A percentile compares a stretch with the other conserved stretches of the same genome.
These are phyloP conservation scores for Psilocybe mexicana DNA, from an alignment of 1,284 basidiomycete genomes.

Conservation along the genomic window DNA sequence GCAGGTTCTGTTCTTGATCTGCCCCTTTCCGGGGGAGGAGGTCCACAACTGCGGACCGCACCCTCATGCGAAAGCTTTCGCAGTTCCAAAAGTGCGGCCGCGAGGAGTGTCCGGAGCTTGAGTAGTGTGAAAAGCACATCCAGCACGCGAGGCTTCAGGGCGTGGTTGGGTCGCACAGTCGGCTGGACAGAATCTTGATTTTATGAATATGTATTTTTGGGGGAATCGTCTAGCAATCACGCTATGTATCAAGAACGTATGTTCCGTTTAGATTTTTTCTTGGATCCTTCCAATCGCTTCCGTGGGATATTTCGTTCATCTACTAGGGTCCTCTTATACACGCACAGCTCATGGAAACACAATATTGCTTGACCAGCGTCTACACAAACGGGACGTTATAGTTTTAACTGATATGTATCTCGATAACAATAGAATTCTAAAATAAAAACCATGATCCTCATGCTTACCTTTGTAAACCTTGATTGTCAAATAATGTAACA, in stretches of 20 bases:
- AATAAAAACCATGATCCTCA: too few relatives aligned
- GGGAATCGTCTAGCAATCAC: neutral
- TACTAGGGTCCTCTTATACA: neutral
- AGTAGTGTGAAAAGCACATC: conserved; percentile 44
- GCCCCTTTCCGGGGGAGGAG: conserved; percentile 10
- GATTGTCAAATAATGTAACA: too few relatives aligned
- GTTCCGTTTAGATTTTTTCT: conserved; percentile 2
- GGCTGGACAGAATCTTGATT: conserved; percentile 22
- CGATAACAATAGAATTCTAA: too few relatives aligned
- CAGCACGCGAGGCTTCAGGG: conserved; percentile 38
- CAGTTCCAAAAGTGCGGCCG: conserved; percentile 37
- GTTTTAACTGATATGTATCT: too few relatives aligned
- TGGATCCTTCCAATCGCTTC: neutral
- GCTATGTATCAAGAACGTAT: neutral
- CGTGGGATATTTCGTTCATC: neutral
- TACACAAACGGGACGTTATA: neutral
- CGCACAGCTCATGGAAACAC: neutral
- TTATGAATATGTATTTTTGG: conserved; percentile 3
- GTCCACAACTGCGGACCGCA: conserved; percentile 30
- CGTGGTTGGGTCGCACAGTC: conserved; percentile 34
- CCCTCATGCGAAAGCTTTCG: conserved; percentile 48
- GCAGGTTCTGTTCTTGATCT: conserved; percentile 16
- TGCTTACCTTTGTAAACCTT: too few relatives aligned
- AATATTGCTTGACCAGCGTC: neutral
- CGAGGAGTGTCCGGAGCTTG: conserved; percentile 42